phyloP scores from a whole-genome alignment of 2,329 filamentous ascomycete genomes.

The Rosellinia necatrix region DNA sequence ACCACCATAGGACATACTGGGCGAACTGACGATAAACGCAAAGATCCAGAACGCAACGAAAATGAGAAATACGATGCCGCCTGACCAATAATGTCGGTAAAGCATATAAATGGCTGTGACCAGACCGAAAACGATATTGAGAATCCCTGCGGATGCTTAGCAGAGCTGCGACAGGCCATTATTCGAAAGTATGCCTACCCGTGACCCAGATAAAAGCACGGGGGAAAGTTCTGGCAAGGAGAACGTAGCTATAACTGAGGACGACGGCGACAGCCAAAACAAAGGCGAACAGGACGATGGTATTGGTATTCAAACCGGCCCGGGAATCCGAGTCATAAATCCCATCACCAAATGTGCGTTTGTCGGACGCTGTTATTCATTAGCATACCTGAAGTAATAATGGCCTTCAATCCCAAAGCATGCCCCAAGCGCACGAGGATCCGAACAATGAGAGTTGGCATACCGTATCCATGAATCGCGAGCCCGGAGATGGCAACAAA shows the following conservation, averaged over 20 bases:
- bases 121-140: slow-evolving; percentile 84
- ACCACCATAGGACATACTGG: not conserved
- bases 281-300: slow-evolving; percentile 82
- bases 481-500: slow-evolving; percentile 79
- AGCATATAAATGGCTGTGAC: slow-evolving; percentile 88
- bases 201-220: slow-evolving; percentile 94
- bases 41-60: slow-evolving; percentile 81
- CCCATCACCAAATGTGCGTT: slow-evolving; percentile 67
- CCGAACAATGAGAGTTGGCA: slow-evolving; percentile 26
- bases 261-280: slow-evolving; percentile 74
- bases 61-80: slow-evolving; percentile 84
- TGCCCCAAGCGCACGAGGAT: not conserved
- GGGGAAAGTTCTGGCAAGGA: slow-evolving; percentile 75
- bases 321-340: slow-evolving; percentile 73
- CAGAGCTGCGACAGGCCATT: not conserved
- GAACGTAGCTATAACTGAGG: slow-evolving; percentile 78
- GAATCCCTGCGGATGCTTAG: slow-evolving; percentile 52
- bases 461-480: slow-evolving; percentile 73
- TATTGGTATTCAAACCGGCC: slow-evolving; percentile 78
- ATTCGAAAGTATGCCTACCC: slow-evolving; percentile 46
- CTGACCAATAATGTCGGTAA: slow-evolving; percentile 74
- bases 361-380: slow-evolving; percentile 49
- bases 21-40: slow-evolving; percentile 66
- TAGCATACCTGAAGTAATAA: not conserved
- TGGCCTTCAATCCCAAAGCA: not conserved